Evolutionary conservation across 805 yeast species (phyloP).

Genomic region (Nakazawaea anatomiae): DNA sequence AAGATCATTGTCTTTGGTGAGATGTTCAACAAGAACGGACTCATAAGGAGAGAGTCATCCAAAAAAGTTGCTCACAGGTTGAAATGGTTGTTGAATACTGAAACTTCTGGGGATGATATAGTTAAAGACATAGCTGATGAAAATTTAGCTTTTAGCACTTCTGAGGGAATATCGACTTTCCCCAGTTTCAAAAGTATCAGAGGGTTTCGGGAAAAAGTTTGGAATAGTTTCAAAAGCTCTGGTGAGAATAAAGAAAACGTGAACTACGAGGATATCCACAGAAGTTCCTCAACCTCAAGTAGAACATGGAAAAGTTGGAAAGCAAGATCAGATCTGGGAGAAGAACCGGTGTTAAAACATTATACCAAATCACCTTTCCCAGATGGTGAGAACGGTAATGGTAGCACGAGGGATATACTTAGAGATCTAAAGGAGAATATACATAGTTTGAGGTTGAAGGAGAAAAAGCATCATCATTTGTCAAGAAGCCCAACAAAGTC

Average conservation of each 20-base stretch:
- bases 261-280: not conserved
- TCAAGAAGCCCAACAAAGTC: slow-evolving; percentile 1
- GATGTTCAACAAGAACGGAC: not conserved
- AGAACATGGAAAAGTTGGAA: slow-evolving; percentile 1
- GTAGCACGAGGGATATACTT: not conserved
- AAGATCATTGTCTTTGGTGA: not conserved
- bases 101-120: not conserved
- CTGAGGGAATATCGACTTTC: not conserved
- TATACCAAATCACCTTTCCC: not conserved
- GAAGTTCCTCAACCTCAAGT: not conserved
- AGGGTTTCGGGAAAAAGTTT: not conserved
- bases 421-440: not conserved
- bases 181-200: not conserved
- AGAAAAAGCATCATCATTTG: not conserved
- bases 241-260: slow-evolving; percentile 1
- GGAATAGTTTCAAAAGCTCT: not conserved
- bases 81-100: not conserved
- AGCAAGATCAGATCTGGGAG: not conserved
- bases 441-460: not conserved
- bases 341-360: not conserved
- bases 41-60: not conserved
- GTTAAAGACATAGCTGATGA: not conserved
- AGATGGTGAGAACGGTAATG: not conserved
- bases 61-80: not conserved
- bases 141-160: not conserved